phyloP scores from a whole-genome alignment of 805 yeast genomes.

The Candida yuanshanica region DNA sequence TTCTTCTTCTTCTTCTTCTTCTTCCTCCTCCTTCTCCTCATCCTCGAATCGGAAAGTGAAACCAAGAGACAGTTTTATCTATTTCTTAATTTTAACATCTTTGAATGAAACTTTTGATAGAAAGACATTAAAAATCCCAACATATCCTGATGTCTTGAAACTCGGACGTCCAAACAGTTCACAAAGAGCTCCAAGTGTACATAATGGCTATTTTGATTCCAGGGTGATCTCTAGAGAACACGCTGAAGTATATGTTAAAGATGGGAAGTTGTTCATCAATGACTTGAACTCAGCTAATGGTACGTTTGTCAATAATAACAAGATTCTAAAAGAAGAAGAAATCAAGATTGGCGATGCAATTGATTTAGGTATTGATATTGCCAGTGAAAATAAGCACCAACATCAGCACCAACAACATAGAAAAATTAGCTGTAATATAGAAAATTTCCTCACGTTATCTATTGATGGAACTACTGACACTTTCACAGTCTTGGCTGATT shows the following conservation, averaged over 20 bases:
- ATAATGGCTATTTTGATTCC: slow-evolving; percentile 92
- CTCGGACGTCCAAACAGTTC: slow-evolving; percentile 83
- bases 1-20: too few species aligned
- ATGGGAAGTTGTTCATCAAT: slow-evolving; percentile 66
- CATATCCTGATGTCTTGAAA: slow-evolving; percentile 74
- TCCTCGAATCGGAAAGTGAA: background rate
- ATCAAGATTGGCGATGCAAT: slow-evolving; percentile 77
- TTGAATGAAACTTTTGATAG: slow-evolving; percentile 77
- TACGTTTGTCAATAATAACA: slow-evolving; percentile 76
- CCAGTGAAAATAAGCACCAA: slow-evolving; percentile 39
- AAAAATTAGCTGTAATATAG: slow-evolving; percentile 80
- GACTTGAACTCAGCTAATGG: slow-evolving; percentile 94
- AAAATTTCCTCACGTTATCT: slow-evolving; percentile 53
- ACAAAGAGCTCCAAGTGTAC: slow-evolving; percentile 46
- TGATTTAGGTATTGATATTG: slow-evolving; percentile 91
- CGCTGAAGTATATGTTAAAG: slow-evolving; percentile 81
- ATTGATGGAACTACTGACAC: slow-evolving; percentile 26
- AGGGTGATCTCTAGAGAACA: slow-evolving; percentile 90
- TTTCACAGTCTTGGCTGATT: slow-evolving; percentile 10
- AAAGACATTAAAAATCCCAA: slow-evolving; percentile 75
- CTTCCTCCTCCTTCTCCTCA: too few species aligned
- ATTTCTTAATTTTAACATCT: slow-evolving; percentile 67
- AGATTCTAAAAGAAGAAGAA: slow-evolving; percentile 55
- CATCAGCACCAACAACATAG: slow-evolving; percentile 60
- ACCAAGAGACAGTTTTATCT: slow-evolving; percentile 29